A percentile compares a stretch with the other conserved stretches of the same genome.
Conservation (phyloP, 345 rosid species). For the Aethionema arabicum region DNA sequence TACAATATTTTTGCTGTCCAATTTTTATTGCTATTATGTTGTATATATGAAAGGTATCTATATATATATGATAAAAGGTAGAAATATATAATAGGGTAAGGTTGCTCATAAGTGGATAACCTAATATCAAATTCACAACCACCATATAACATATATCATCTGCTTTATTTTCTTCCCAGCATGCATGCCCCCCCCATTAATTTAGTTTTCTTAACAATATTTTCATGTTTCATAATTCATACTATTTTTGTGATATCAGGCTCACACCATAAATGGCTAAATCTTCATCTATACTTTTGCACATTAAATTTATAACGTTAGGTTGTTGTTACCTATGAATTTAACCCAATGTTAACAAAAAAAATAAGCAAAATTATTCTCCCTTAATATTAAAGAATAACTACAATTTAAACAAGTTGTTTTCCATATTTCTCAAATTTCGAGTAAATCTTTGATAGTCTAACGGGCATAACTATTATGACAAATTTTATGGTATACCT, state of each 20-base stretch:
- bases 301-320: no score
- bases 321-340: no score
- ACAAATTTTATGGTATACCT: no score
- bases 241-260: slow-evolving; percentile 27
- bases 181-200: no score
- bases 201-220: neutral
- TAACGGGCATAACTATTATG: no score
- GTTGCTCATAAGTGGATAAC: slow-evolving; percentile 45
- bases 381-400: no score
- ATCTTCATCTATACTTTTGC: slow-evolving; percentile 5
- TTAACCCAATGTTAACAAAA: no score
- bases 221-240: slow-evolving; percentile 32
- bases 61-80: slow-evolving; percentile 1
- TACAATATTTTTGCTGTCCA: neutral
- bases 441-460: no score
- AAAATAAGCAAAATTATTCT: no score
- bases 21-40: slow-evolving; percentile 6
- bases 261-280: slow-evolving; percentile 22
- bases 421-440: no score
- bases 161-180: no score
- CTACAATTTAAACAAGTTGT: no score
- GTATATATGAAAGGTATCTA: neutral
- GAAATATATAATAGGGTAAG: neutral
- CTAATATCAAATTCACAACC: slow-evolving; percentile 36
- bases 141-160: slow-evolving; percentile 16